Evolutionary conservation across 148 eudicot genomes (phyloP).

Genomic region (Oxyria digyna): DNA sequence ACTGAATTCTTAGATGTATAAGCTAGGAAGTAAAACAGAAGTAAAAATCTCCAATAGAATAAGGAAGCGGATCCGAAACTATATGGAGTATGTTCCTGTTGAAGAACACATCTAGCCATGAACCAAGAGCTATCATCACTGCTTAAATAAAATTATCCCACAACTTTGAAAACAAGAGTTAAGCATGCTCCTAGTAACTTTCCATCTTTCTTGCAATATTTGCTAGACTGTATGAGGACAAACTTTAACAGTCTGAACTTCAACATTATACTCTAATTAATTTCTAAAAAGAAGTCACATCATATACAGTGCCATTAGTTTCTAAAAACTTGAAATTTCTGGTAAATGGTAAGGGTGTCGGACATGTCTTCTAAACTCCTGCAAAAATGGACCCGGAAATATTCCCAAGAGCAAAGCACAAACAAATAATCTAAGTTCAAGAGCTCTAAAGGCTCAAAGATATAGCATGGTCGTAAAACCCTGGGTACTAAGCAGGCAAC

Average conservation of each 20-base stretch:
- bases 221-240: background rate
- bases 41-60: background rate
- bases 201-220: background rate
- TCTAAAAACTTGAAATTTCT: background rate
- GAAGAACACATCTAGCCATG: background rate
- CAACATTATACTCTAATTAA: background rate
- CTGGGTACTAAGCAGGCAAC: constrained; percentile 1
- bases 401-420: background rate
- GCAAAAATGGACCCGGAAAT: background rate
- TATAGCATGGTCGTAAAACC: background rate
- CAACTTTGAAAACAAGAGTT: background rate
- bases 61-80: background rate
- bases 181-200: background rate
- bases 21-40: background rate
- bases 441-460: background rate
- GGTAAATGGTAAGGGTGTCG: background rate
- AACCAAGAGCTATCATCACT: background rate
- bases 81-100: background rate
- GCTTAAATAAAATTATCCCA: background rate
- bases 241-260: background rate
- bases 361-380: background rate
- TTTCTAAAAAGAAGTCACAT: background rate
- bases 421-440: background rate
- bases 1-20: background rate
- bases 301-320: background rate